Percentiles rank a stretch among this genome's conserved stretches.
Evolutionary conservation across 257 asterid species (phyloP).

Genomic region (Prunella vulgaris): DNA sequence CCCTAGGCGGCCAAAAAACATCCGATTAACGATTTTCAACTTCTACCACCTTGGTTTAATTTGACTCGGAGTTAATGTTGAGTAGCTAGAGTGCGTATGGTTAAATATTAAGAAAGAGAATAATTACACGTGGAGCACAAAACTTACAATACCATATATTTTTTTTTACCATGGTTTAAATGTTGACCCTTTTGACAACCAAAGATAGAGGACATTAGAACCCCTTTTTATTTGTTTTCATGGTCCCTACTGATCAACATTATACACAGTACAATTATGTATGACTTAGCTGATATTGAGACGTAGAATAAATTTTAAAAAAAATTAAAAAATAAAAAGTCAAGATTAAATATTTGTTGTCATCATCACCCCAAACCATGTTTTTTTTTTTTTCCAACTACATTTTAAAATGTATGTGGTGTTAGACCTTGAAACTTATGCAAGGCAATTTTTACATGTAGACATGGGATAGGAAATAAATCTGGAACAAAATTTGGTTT

Average conservation of each 20-base stretch:
- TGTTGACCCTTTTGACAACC: slow-evolving; percentile 21
- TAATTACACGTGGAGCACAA: not conserved
- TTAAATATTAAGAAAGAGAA: not conserved
- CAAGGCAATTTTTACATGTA: no score
- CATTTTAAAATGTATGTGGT: no score
- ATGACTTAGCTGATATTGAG: slow-evolving; percentile 17
- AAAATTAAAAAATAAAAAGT: not conserved
- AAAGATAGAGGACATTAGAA: slow-evolving; percentile 15
- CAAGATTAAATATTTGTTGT: slow-evolving; percentile 26
- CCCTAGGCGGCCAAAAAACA: no score
- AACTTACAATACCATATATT: not conserved
- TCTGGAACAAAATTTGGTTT: no score
- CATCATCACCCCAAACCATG: slow-evolving; percentile 29
- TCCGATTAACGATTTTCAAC: no score
- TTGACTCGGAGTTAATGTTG: no score
- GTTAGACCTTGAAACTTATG: no score
- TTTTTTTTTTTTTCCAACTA: no score
- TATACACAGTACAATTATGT: slow-evolving; percentile 10
- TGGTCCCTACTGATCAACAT: slow-evolving; percentile 25
- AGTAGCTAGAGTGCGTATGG: not conserved
- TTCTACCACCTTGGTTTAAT: no score
- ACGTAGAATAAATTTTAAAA: not conserved
- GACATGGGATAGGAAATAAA: no score
- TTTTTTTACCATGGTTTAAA: slow-evolving; percentile 8
- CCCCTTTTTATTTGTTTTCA: slow-evolving; percentile 16